phyloP scores from a whole-genome alignment of 352 stramenopile species.

The Phytophthora multivora region DNA sequence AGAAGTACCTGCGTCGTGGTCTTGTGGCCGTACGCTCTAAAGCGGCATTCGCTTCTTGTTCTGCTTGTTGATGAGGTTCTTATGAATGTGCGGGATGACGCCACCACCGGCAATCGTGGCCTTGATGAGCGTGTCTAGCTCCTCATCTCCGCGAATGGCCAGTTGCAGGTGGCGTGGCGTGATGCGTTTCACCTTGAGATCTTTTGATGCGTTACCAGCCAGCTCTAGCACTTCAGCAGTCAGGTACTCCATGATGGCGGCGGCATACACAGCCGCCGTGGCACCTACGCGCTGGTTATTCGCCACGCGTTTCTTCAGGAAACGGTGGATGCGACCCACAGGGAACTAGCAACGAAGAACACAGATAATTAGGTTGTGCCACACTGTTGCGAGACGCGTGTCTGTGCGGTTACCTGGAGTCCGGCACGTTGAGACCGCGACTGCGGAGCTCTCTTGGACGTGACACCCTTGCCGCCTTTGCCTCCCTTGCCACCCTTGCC shows the following conservation, averaged over 20 bases:
- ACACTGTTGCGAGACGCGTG: neutral
- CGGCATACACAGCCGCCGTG: slow-evolving; percentile 99
- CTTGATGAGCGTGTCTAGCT: slow-evolving; percentile 99
- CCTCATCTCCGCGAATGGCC: slow-evolving; percentile 99
- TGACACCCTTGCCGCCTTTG: slow-evolving; percentile 99
- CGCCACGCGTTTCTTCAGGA: slow-evolving; percentile 98
- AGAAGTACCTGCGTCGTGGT: slow-evolving; percentile 10
- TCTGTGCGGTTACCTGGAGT: slow-evolving; percentile 83
- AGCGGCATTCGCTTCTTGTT: slow-evolving; percentile 87
- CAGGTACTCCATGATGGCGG: slow-evolving; percentile 99
- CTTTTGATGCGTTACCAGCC: slow-evolving; percentile 97
- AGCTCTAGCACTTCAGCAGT: slow-evolving; percentile 99
- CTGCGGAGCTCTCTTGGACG: slow-evolving; percentile 98
- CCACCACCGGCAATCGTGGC: slow-evolving; percentile 99
- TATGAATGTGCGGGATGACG: slow-evolving; percentile 99
- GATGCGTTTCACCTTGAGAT: slow-evolving; percentile 98
- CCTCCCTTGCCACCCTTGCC: slow-evolving; percentile 97
- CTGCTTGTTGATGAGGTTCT: slow-evolving; percentile 99
- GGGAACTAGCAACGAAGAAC: slow-evolving; percentile 90
- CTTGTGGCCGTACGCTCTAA: slow-evolving; percentile 31
- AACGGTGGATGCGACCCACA: slow-evolving; percentile 99
- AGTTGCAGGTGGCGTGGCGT: slow-evolving; percentile 99
- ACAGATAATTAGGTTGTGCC: slow-evolving; percentile 1
- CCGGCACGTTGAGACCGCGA: slow-evolving; percentile 98
- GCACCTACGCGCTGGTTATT: slow-evolving; percentile 98